phyloP scores from a whole-genome alignment of 331 rosid species.

The Erythrophleum ivorense region DNA sequence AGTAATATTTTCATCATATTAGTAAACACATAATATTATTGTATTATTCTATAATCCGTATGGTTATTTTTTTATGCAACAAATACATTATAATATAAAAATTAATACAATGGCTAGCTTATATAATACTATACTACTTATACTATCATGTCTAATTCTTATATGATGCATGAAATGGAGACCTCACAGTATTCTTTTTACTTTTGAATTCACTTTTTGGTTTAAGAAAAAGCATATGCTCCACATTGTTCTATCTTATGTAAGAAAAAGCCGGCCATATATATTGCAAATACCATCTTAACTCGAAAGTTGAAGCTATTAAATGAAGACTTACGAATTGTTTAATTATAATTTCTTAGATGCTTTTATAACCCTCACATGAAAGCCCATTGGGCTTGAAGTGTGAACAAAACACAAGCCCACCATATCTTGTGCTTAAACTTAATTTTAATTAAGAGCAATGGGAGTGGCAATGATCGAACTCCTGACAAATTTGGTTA shows the following conservation, averaged over 20 bases:
- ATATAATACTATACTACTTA: too few species aligned
- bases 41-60: neutral
- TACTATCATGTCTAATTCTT: neutral
- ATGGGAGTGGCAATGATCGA: neutral
- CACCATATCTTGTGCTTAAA: neutral
- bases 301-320: neutral
- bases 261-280: neutral
- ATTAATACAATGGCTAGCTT: too few species aligned
- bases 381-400: neutral
- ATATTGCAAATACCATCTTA: neutral
- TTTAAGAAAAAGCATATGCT: slow-evolving; percentile 15
- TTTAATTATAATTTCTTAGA: too few species aligned
- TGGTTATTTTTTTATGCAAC: neutral
- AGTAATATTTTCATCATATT: too few species aligned
- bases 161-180: neutral
- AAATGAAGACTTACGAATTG: neutral
- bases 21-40: neutral
- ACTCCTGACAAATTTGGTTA: neutral
- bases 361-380: neutral
- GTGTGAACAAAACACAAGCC: neutral
- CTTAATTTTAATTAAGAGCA: neutral
- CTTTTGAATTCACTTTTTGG: neutral
- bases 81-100: too few species aligned
- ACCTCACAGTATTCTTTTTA: neutral
- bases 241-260: neutral